Evolutionary conservation across 176 grass and related monocot species (phyloP), one percentile per base, ranked within the genome.

Genomic region (Lolium perenne): DNA sequence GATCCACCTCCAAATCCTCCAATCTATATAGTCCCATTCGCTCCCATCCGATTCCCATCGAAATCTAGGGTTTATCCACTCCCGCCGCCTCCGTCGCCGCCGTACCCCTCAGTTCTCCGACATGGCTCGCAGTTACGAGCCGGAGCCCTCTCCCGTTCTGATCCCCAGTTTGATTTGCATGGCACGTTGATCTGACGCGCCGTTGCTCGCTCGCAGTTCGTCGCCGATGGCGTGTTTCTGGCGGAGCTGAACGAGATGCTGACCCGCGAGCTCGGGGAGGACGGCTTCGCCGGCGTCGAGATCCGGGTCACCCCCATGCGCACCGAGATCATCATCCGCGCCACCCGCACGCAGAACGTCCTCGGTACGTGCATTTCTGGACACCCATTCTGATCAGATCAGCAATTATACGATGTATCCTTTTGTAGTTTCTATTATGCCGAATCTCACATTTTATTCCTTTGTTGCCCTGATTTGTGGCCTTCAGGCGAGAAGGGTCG

Each of bases 261-360:
- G 2, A 94, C 90, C n/a, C 93, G 90, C 83, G 92, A 92, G 60
- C 92, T 94, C 51, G 94, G 90, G 10, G 92, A 92, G 86, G 94
- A 92, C 21, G 94, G 94, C 51, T 97, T 92, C 81, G 88, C 88
- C 10, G 94, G 92, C 80, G 92, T 94, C 8, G 90, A 97, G 80
- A 84, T 97, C 9, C 88, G 92, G 13, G 88, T 94, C 51, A 97
- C 94, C 14, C 94, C 94, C 15, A 94, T 92, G 92, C 85, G 92
- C 71, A 94, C 92, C 6, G 92, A 97, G 90, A 92, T 97, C 83
- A 97, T 97, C 64, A 85, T 97, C 67, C 87, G 90, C 49, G 90
- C 92, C 71, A 97, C 94, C 18, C 90, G 94, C 74, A 97, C 94
- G 6, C 92, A 94, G 79, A 97, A 97, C 58, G 92, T 97, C 70